Evolutionary conservation across 805 yeast genomes (phyloP).

Genomic region (Metschnikowia shivogae): DNA sequence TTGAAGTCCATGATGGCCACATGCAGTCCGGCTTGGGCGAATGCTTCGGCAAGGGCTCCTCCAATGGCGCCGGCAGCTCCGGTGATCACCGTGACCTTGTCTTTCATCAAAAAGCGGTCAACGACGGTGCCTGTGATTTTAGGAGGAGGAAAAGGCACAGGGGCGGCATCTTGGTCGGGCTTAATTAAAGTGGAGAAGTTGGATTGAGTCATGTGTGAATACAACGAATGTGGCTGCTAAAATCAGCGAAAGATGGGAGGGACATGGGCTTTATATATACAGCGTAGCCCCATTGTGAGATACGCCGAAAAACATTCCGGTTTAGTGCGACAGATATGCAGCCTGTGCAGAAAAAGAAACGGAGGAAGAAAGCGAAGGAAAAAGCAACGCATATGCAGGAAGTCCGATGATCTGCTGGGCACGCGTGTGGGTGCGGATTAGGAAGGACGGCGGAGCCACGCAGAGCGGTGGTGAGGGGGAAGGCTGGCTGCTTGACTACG

Average conservation of each 20-base stretch:
- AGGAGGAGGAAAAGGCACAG: conserved; percentile 17
- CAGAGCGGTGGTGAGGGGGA: no score
- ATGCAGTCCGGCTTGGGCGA: conserved; percentile 62
- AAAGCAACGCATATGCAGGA: neutral
- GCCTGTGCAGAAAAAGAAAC: conserved; percentile 3
- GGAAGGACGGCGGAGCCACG: no score
- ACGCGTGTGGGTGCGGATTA: no score
- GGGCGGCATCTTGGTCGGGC: conserved; percentile 15
- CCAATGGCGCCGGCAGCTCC: conserved; percentile 33
- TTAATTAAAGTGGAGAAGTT: conserved; percentile 17
- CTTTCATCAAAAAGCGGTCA: conserved; percentile 18
- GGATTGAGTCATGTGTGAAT: conserved; percentile 4
- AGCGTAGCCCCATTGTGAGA: neutral
- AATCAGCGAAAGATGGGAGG: neutral
- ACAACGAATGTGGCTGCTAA: no score
- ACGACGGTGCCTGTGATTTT: conserved; percentile 13
- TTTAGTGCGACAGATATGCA: neutral
- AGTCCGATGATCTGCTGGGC: neutral
- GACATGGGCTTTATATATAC: neutral
- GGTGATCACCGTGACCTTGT: conserved; percentile 27
- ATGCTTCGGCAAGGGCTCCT: conserved; percentile 25
- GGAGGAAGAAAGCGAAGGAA: neutral
- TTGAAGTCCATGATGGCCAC: conserved; percentile 42
- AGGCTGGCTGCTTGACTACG: neutral
- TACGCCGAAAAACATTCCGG: conserved; percentile 5